Base-by-base conservation (phyloP, 228 moss, liverwort and hornwort genomes). In the Sphagnum magellanicum region DNA sequence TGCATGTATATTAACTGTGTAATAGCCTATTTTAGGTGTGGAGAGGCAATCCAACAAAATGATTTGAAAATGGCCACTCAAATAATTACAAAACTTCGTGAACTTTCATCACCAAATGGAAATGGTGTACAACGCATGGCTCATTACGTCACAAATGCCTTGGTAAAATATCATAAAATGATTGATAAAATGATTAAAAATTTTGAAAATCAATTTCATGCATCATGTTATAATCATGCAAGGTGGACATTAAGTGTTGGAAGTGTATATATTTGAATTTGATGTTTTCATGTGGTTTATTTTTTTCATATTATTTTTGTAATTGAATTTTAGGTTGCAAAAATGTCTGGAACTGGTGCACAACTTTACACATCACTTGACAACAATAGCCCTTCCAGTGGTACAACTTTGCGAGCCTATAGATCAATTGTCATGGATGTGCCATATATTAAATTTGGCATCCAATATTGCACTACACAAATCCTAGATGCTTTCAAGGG, bases 271-370 rank as follows among this genome's bases (percentile, higher is more conserved):
- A 32, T 32, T 32, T 32, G 32, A 32, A 32, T 32, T 32, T 32
- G 32, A 32, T 32, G 32, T 32, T 32, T 32, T 32, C 32, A 32
- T 1, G 1, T 32, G 32, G 32, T 32, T 32, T 32, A n/a, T 32
- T 32, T 32, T 32, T 32, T 32, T 32, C 32, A 32, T 0, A 32
- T 32, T 1, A 32, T 32, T 64, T 49, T 14, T 69, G 68, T 16
- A 17, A 10, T 48, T n/a, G 8, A 53, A 68, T 50, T 74, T 13
- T 80, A 91, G 72, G 88, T 95, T 6, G 94, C 92, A 1, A 75
- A 88, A 71, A 78, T 95, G 71, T 95, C 94, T 10, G 92, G 92
- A 52, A 95, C 92, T 16, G 94, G 94, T 16, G 90, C 82, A 11
- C 83, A 80, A 67, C 83, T 95, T 13, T 95, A 95, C 77, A 84